Evolutionary conservation across 2,329 filamentous ascomycete species (phyloP).

Genomic region (Tolypocladium amazonense): DNA sequence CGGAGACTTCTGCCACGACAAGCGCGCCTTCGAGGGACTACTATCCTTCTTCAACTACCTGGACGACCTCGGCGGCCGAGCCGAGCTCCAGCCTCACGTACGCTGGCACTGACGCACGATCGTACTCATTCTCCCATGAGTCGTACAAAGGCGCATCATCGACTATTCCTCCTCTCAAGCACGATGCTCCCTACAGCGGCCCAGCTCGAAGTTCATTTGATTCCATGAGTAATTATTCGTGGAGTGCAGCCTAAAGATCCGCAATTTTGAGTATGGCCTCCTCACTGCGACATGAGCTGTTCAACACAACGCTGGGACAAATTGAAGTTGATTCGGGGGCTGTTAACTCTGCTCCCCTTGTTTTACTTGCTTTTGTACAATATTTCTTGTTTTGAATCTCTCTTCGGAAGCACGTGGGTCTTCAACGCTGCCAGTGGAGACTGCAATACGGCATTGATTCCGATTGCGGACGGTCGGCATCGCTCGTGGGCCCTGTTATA

Average conservation of each 20-base stretch:
- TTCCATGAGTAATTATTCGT: slow-evolving; percentile 45
- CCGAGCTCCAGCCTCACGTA: slow-evolving; percentile 33
- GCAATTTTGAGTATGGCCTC: not conserved
- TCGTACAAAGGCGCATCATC: slow-evolving; percentile 29
- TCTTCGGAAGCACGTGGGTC: not conserved
- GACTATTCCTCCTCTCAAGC: slow-evolving; percentile 17
- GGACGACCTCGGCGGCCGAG: slow-evolving; percentile 41
- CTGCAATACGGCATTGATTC: not conserved
- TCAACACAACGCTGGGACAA: not conserved
- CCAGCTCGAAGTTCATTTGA: slow-evolving; percentile 33
- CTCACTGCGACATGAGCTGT: not conserved
- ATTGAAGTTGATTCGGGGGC: not conserved
- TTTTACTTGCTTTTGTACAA: not conserved
- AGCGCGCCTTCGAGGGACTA: slow-evolving; percentile 34
- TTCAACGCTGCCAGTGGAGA: not conserved
- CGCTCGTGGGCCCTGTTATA: not conserved
- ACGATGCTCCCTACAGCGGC: slow-evolving; percentile 28
- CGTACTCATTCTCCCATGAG: slow-evolving; percentile 38
- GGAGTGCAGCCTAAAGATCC: slow-evolving; percentile 36
- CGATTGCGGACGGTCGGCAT: not conserved
- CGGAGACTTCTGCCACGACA: slow-evolving; percentile 16
- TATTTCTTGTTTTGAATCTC: not conserved
- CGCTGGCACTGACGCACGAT: slow-evolving; percentile 30
- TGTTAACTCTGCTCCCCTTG: not conserved
- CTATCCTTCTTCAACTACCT: slow-evolving; percentile 39